Evolutionary conservation across 768 basidiomycete genomes (phyloP).

Genomic region (Rhizopogon salebrosus): DNA sequence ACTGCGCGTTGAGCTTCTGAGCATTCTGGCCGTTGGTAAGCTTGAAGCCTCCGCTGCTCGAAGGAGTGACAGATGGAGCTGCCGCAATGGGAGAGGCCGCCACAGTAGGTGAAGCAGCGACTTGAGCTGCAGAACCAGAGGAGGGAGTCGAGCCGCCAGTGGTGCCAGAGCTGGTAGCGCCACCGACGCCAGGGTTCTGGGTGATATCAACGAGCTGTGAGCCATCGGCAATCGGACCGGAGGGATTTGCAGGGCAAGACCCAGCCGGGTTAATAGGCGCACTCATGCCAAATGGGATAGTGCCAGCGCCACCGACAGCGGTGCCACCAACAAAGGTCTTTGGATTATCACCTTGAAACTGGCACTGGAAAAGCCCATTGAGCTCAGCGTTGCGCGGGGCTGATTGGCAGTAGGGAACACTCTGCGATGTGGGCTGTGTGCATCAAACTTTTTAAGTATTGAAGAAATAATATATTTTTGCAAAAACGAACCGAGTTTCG

Average conservation of each 20-base stretch:
- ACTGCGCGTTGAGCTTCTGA: slow-evolving; percentile 47
- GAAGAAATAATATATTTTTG: neutral
- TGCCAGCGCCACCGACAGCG: slow-evolving; percentile 39
- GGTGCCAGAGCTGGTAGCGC: neutral
- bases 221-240: slow-evolving; percentile 46
- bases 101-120: neutral
- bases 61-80: slow-evolving; percentile 6
- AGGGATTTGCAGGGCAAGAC: slow-evolving; percentile 44
- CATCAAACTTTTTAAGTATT: neutral
- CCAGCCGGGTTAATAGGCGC: slow-evolving; percentile 39
- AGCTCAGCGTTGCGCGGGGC: slow-evolving; percentile 49
- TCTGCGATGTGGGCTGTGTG: slow-evolving; percentile 35
- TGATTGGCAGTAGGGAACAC: slow-evolving; percentile 49
- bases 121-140: neutral
- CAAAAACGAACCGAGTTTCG: slow-evolving; percentile 42
- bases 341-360: slow-evolving; percentile 43
- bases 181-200: slow-evolving; percentile 29
- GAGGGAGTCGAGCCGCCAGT: neutral
- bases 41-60: slow-evolving; percentile 10
- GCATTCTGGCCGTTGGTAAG: slow-evolving; percentile 43
- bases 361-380: slow-evolving; percentile 54
- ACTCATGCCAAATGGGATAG: slow-evolving; percentile 46
- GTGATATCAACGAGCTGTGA: slow-evolving; percentile 34
- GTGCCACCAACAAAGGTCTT: slow-evolving; percentile 40
- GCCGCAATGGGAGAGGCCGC: neutral